These are phyloP conservation scores for Vitellaria paradoxa DNA, from an alignment of 179 eudicot species.

Conservation along the genomic window DNA sequence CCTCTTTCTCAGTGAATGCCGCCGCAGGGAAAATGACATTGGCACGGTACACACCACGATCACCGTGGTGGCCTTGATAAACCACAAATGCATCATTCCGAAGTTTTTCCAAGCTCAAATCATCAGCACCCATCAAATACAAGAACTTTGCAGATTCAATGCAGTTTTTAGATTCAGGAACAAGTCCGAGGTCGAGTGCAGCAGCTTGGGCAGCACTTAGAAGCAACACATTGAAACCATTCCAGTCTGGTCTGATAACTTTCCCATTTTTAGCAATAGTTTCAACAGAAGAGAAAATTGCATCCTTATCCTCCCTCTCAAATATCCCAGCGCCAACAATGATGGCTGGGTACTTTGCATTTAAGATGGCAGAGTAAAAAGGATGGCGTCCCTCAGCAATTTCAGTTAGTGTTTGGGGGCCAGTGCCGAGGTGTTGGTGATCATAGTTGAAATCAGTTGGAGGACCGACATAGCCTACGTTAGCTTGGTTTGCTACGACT, in stretches of 20 bases:
- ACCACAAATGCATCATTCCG: constrained; percentile 89
- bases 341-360: constrained; percentile 86
- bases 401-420: constrained; percentile 70
- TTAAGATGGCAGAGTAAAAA: constrained; percentile 51
- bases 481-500: constrained; percentile 59
- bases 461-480: constrained; percentile 88
- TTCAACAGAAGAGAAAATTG: constrained; percentile 64
- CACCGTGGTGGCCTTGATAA: constrained; percentile 99
- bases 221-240: constrained; percentile 78
- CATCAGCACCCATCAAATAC: constrained; percentile 97
- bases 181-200: constrained; percentile 85
- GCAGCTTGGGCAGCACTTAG: constrained; percentile 97
- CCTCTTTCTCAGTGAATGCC: constrained; percentile 91
- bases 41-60: constrained; percentile 81
- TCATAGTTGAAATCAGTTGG: constrained; percentile 80
- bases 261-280: constrained; percentile 58
- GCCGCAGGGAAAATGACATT: constrained; percentile 91
- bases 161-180: constrained; percentile 71
- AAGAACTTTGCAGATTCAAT: constrained; percentile 78
- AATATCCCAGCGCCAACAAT: constrained; percentile 87
- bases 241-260: constrained; percentile 87
- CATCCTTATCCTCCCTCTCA: constrained; percentile 79
- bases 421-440: constrained; percentile 71
- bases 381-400: constrained; percentile 81
- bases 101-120: constrained; percentile 65